A percentile compares a stretch with the other conserved stretches of the same genome.
Conservation (phyloP, 495 filamentous ascomycete genomes). For the Neurospora discreta region DNA sequence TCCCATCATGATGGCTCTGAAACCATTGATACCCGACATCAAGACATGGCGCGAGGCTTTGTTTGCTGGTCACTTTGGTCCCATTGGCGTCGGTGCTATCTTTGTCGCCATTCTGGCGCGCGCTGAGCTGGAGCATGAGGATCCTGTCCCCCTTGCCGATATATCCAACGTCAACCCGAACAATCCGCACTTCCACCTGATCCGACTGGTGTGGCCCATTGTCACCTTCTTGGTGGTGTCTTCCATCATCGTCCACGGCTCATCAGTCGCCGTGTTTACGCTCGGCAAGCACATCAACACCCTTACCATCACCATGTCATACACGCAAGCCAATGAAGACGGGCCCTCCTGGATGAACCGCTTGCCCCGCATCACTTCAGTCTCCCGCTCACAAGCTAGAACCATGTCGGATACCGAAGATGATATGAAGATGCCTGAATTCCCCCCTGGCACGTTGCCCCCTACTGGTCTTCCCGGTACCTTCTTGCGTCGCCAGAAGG, state of each 20-base stretch:
- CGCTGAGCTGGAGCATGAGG: constrained; percentile 69
- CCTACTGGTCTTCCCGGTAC: constrained; percentile 63
- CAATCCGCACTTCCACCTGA: constrained; percentile 51
- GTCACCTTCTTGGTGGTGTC: constrained; percentile 88
- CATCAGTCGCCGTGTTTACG: constrained; percentile 96
- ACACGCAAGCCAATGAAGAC: constrained; percentile 81
- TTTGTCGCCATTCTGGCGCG: constrained; percentile 88
- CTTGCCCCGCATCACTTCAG: constrained; percentile 78
- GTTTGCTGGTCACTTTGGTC: constrained; percentile 97
- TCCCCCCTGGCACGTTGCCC: constrained; percentile 68
- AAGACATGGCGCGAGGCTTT: constrained; percentile 98
- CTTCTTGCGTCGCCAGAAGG: constrained; percentile 72
- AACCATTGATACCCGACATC: constrained; percentile 90
- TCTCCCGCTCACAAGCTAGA: constrained; percentile 77
- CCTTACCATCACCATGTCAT: constrained; percentile 87
- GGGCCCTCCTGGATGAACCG: constrained; percentile 91
- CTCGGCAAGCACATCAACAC: constrained; percentile 98
- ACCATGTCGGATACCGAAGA: constrained; percentile 45
- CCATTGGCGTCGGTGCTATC: constrained; percentile 94
- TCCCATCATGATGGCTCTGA: constrained; percentile 85
- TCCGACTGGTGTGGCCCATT: constrained; percentile 89
- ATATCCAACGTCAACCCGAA: constrained; percentile 37
- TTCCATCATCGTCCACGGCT: constrained; percentile 93
- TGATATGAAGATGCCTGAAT: constrained; percentile 48
- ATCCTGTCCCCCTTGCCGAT: constrained; percentile 55